These are phyloP conservation scores for Phytophthora meadii DNA, from an alignment of 352 stramenopile species.

Conservation along the genomic window DNA sequence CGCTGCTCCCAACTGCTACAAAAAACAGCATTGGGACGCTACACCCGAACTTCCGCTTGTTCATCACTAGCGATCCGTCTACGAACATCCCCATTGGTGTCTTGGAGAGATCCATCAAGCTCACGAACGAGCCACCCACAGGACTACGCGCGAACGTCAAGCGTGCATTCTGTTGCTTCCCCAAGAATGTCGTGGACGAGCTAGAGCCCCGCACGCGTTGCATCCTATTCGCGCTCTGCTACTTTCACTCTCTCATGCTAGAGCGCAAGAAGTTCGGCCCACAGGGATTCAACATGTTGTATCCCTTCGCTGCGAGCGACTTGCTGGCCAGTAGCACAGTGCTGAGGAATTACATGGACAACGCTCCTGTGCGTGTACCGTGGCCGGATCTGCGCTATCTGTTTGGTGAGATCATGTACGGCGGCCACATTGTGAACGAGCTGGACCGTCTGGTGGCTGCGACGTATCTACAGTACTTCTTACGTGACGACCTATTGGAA, in stretches of 20 bases:
- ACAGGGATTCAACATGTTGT: slow-evolving; percentile 92
- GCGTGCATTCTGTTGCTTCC: slow-evolving; percentile 82
- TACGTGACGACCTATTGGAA: slow-evolving; percentile 90
- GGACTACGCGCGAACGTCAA: slow-evolving; percentile 92
- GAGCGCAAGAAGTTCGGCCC: slow-evolving; percentile 93
- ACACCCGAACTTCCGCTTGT: slow-evolving; percentile 87
- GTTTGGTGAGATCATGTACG: slow-evolving; percentile 92
- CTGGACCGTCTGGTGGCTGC: slow-evolving; percentile 78
- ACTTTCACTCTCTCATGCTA: slow-evolving; percentile 94
- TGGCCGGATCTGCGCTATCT: slow-evolving; percentile 92
- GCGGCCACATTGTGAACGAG: slow-evolving; percentile 89
- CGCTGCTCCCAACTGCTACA: slow-evolving; percentile 8
- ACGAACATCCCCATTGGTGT: slow-evolving; percentile 88
- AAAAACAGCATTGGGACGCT: slow-evolving; percentile 37
- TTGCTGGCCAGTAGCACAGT: slow-evolving; percentile 85
- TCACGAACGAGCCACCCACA: slow-evolving; percentile 89
- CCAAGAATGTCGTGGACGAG: slow-evolving; percentile 80
- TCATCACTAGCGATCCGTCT: slow-evolving; percentile 91
- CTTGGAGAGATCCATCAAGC: slow-evolving; percentile 90
- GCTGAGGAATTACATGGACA: slow-evolving; percentile 94
- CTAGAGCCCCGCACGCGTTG: slow-evolving; percentile 84
- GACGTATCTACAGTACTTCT: slow-evolving; percentile 89
- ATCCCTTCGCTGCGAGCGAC: slow-evolving; percentile 90
- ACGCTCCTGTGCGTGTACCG: slow-evolving; percentile 83
- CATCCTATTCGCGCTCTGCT: slow-evolving; percentile 92